Base-by-base conservation (phyloP, 345 rosid genomes). In the Cardamine resedifolia region DNA sequence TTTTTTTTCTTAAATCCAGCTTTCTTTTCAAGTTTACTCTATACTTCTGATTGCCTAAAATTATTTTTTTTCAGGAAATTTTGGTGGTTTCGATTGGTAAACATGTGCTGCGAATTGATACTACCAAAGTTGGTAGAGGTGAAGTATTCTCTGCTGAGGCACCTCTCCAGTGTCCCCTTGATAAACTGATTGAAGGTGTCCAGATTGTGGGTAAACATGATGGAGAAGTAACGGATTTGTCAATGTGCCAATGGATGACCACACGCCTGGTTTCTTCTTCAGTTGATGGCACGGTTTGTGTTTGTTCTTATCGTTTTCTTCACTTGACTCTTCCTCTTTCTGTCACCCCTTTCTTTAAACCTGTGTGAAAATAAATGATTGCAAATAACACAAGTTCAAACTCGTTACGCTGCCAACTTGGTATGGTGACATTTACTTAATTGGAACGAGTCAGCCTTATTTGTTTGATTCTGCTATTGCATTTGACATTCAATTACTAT, bases 231-330 rank as follows among this genome's bases (percentile, higher is more conserved):
- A 94, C 98, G n/a, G 98, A 87, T 80, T 79, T 94, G 77, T 94
- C 97, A 27, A 88, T 94, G 90, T 94, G 92, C 81, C 92, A 91
- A 61, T 91, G 92, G 96, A 85, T 86, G 92, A 85, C 81, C 58
- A 84, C 90, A 30, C 86, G 89, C 55, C 84, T 89, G 78, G 96
- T 83, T 76, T 94, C 98, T 44, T 90, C 98, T 74, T 88, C 98
- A 1, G 74, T 61, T 26, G 98, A 94, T 84, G 97, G 98, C 79
- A 81, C 84, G 83, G 98, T 94, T 60, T 68, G 98, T 85, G 39
- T 58, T 71, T 78, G 14, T 43, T 19, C 48, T 57, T 24, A 12
- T 63, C 66, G 10, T 67, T 64, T 38, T 68, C 34, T 39, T 49
- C 53, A 38, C 44, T 43, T 11, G 11, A 5, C 36, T 28, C 31